phyloP scores from a whole-genome alignment of 2,329 filamentous ascomycete genomes.

The Cryphonectria nitschkei region DNA sequence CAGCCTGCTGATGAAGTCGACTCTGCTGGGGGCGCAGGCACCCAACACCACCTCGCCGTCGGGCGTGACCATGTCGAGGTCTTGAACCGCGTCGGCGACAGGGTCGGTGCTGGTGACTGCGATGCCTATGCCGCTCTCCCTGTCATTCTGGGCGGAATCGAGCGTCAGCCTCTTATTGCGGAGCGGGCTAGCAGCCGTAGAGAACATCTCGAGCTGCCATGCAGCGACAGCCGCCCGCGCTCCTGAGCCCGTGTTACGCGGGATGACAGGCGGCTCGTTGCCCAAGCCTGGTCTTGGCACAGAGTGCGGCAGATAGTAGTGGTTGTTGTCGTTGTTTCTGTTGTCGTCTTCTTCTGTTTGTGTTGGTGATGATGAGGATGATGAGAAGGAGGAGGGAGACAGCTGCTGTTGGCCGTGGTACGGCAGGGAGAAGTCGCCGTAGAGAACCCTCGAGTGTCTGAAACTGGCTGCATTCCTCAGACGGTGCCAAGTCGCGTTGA shows the following conservation, averaged over 20 bases:
- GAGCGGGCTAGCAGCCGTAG: slow-evolving; percentile 23
- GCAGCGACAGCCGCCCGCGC: slow-evolving; percentile 63
- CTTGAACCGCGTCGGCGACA: slow-evolving; percentile 37
- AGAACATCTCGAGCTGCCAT: slow-evolving; percentile 56
- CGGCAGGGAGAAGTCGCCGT: slow-evolving; percentile 42
- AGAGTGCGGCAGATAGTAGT: slow-evolving; percentile 26
- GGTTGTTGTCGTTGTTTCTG: slow-evolving; percentile 18
- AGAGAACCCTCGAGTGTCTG: slow-evolving; percentile 51
- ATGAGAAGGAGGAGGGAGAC: neutral
- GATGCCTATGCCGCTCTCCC: slow-evolving; percentile 68
- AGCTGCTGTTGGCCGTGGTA: slow-evolving; percentile 25
- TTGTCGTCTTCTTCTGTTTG: neutral
- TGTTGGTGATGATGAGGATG: neutral
- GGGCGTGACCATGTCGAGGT: slow-evolving; percentile 24
- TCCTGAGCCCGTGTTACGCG: slow-evolving; percentile 61
- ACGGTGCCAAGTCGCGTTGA: slow-evolving; percentile 28
- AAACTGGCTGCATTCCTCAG: slow-evolving; percentile 26
- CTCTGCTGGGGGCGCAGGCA: slow-evolving; percentile 42
- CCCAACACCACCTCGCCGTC: slow-evolving; percentile 40
- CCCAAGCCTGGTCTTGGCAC: slow-evolving; percentile 54
- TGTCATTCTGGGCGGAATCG: slow-evolving; percentile 57
- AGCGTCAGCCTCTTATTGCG: slow-evolving; percentile 49
- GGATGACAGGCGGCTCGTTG: slow-evolving; percentile 63
- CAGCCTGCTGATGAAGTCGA: slow-evolving; percentile 61
- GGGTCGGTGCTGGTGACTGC: slow-evolving; percentile 50